These are phyloP conservation scores for Russula earlei DNA, from an alignment of 768 basidiomycete species.

Conservation along the genomic window DNA sequence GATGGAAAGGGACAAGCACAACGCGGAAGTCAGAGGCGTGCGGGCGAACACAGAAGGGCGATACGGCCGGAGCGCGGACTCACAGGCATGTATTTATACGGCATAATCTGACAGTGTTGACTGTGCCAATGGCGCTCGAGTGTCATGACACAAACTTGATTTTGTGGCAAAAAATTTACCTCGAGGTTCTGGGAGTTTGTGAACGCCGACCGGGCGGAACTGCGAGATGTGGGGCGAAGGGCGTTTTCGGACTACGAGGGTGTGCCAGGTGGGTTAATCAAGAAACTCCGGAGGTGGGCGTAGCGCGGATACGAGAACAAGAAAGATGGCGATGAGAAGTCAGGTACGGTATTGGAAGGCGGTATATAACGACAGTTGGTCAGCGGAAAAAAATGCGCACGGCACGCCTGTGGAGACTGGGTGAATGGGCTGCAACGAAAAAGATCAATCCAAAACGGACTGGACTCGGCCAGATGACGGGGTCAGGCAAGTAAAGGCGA, in stretches of 20 bases:
- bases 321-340: background rate
- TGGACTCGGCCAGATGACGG: background rate
- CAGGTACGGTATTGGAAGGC: conserved; percentile 8
- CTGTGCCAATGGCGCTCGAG: conserved; percentile 13
- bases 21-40: background rate
- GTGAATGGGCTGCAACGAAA: background rate
- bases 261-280: background rate
- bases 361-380: conserved; percentile 7
- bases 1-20: background rate
- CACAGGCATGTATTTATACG: conserved; percentile 21
- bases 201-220: background rate
- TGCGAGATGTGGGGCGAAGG: background rate
- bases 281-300: conserved; percentile 7
- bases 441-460: conserved; percentile 1
- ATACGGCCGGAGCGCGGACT: conserved; percentile 4
- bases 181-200: background rate
- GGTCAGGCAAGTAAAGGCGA: background rate
- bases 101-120: conserved; percentile 10
- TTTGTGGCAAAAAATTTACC: background rate
- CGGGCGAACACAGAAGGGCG: conserved; percentile 2
- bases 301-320: conserved; percentile 4
- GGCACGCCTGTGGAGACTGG: conserved; percentile 11
- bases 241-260: background rate
- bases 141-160: conserved; percentile 17
- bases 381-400: conserved; percentile 9